phyloP scores from a whole-genome alignment of 306 rosid genomes.

The Pyrus communis region DNA sequence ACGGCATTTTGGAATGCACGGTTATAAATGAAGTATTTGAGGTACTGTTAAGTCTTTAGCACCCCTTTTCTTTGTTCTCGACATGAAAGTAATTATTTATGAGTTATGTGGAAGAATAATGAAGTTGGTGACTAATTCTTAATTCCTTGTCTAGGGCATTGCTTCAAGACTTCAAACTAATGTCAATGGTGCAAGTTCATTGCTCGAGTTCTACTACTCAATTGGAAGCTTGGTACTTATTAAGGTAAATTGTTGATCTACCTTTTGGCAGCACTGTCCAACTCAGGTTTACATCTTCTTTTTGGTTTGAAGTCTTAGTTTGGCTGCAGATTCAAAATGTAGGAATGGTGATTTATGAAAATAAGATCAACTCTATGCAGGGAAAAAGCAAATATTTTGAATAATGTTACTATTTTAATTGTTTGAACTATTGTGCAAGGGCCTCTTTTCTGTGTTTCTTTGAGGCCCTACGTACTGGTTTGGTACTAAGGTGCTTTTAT shows the following conservation, averaged over 20 bases:
- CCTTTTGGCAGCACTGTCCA: neutral
- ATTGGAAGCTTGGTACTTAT: slow-evolving; percentile 67
- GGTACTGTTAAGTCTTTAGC: slow-evolving; percentile 35
- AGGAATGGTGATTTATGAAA: too few species aligned
- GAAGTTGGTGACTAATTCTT: slow-evolving; percentile 15
- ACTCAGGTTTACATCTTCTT: neutral
- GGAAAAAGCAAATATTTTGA: neutral
- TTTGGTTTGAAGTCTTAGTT: neutral
- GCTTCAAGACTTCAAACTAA: slow-evolving; percentile 49
- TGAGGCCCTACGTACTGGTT: neutral
- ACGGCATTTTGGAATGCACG: slow-evolving; percentile 54
- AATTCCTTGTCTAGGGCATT: slow-evolving; percentile 43
- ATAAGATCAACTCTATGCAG: neutral
- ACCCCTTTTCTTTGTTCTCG: slow-evolving; percentile 9
- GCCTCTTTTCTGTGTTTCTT: neutral
- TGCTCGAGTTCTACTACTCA: slow-evolving; percentile 73
- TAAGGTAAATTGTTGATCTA: slow-evolving; percentile 42
- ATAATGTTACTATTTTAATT: neutral
- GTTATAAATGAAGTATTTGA: slow-evolving; percentile 41
- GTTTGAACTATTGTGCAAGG: neutral
- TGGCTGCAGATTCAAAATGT: neutral
- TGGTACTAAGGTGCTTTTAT: too few species aligned
- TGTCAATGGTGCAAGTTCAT: slow-evolving; percentile 51
- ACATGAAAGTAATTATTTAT: slow-evolving; percentile 12
- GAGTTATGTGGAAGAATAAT: neutral